Percentiles rank a stretch among this genome's conserved stretches.
Evolutionary conservation across 345 rosid genomes (phyloP).

Genomic region (Punica granatum): DNA sequence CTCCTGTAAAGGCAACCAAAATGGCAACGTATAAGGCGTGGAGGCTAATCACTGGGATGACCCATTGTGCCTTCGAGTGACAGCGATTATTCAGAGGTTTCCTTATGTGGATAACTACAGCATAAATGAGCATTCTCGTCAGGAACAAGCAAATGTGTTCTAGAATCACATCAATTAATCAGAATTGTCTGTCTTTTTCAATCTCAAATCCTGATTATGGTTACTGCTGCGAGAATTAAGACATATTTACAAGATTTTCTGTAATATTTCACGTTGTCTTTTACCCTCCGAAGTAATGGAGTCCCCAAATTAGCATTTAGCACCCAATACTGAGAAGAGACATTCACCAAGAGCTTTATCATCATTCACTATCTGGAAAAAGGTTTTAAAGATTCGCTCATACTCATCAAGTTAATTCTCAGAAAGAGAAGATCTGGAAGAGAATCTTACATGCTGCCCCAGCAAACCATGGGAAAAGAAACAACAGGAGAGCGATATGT

Average conservation of each 20-base stretch:
- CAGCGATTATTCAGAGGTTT: conserved; percentile 54
- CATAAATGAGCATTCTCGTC: conserved; percentile 14
- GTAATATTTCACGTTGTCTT: not conserved
- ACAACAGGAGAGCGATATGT: conserved; percentile 60
- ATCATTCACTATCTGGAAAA: not conserved
- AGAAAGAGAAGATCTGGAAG: not conserved
- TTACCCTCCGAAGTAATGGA: not conserved
- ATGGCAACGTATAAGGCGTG: conserved; percentile 49
- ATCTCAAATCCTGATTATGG: not conserved
- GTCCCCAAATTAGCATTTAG: not conserved
- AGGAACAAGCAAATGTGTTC: conserved; percentile 10
- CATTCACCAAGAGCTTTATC: not conserved
- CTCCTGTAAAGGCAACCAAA: conserved; percentile 52
- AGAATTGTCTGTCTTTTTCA: not conserved
- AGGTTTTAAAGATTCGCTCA: not conserved
- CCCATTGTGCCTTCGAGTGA: conserved; percentile 52
- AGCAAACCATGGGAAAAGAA: conserved; percentile 69
- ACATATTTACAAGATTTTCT: too few species aligned
- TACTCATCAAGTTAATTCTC: not conserved
- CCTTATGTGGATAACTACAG: conserved; percentile 52
- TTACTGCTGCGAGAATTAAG: too few species aligned
- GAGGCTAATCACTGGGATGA: conserved; percentile 45
- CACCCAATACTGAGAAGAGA: not conserved
- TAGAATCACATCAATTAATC: not conserved
- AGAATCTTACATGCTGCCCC: conserved; percentile 57